A percentile compares a stretch with the other conserved stretches of the same genome.
Evolutionary conservation across 768 basidiomycete species (phyloP).

Genomic region (Daedalea quercina): DNA sequence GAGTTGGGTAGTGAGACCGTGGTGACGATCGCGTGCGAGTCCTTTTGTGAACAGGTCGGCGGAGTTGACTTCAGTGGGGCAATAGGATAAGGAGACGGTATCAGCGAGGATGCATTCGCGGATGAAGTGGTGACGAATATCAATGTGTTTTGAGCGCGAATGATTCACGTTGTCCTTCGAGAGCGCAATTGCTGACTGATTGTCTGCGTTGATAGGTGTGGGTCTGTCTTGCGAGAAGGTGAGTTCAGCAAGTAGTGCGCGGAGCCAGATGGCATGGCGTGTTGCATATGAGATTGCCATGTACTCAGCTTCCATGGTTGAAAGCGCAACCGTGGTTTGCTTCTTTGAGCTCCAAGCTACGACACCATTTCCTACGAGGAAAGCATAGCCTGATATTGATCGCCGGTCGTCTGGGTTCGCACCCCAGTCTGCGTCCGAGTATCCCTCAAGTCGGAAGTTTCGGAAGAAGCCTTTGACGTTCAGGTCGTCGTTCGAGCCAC

Average conservation of each 20-base stretch:
- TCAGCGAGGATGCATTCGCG: slow-evolving; percentile 21
- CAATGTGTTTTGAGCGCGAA: slow-evolving; percentile 24
- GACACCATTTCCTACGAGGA: slow-evolving; percentile 20
- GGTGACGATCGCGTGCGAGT: slow-evolving; percentile 8
- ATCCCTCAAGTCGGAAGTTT: slow-evolving; percentile 6
- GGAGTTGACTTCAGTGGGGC: slow-evolving; percentile 26
- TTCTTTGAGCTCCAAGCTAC: slow-evolving; percentile 25
- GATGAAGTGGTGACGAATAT: slow-evolving; percentile 23
- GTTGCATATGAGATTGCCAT: slow-evolving; percentile 24
- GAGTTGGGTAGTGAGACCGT: too few relatives aligned
- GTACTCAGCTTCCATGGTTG: slow-evolving; percentile 35
- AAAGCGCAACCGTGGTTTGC: slow-evolving; percentile 27
- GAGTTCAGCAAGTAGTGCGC: slow-evolving; percentile 20
- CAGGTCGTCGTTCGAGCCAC: neutral
- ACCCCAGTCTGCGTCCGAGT: slow-evolving; percentile 24
- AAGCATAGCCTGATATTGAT: slow-evolving; percentile 24
- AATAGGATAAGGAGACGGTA: slow-evolving; percentile 20
- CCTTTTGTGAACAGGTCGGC: slow-evolving; percentile 38
- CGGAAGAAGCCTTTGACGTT: neutral
- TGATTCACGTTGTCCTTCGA: slow-evolving; percentile 5
- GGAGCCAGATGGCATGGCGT: slow-evolving; percentile 28
- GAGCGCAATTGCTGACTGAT: slow-evolving; percentile 8
- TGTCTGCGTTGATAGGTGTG: slow-evolving; percentile 7
- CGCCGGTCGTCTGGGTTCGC: slow-evolving; percentile 14
- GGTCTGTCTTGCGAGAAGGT: slow-evolving; percentile 1